Conservation (phyloP, 108 stramenopile genomes). For the Cylindrotheca closterium region DNA sequence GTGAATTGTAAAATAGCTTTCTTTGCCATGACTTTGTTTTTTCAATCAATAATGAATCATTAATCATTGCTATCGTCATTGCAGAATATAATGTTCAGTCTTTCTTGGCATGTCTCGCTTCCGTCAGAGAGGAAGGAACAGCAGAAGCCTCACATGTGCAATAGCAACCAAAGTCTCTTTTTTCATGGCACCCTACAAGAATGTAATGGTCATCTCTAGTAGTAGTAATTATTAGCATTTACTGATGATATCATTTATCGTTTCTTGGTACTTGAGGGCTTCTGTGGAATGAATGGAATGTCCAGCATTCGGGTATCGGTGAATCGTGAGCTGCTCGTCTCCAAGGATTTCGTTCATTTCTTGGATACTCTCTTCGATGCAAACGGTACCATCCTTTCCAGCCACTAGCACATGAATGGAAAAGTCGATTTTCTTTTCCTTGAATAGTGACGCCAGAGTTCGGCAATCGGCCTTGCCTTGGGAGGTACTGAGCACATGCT, state of each 20-base stretch:
- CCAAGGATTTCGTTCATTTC: constrained; percentile 25
- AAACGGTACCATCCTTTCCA: constrained; percentile 22
- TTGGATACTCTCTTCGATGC: constrained; percentile 25
- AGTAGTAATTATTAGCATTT: too few relatives aligned
- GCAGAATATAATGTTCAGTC: too few relatives aligned
- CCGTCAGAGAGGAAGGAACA: too few relatives aligned
- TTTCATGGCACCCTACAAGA: too few relatives aligned
- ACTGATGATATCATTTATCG: background rate
- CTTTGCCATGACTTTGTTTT: too few relatives aligned
- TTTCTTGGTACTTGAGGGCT: background rate
- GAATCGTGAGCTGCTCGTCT: constrained; percentile 15
- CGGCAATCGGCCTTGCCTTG: constrained; percentile 23
- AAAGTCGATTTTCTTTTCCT: background rate
- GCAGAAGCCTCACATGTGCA: too few relatives aligned
- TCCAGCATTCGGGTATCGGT: constrained; percentile 13
- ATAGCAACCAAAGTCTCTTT: too few relatives aligned
- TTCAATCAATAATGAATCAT: too few relatives aligned
- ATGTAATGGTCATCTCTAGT: too few relatives aligned
- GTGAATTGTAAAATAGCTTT: too few relatives aligned
- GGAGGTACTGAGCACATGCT: constrained; percentile 25
- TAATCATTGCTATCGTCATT: too few relatives aligned
- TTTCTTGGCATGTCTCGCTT: too few relatives aligned
- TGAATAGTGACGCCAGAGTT: constrained; percentile 5
- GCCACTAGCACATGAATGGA: constrained; percentile 29
- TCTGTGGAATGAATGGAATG: constrained; percentile 14